Evolutionary conservation across 306 rosid species (phyloP), one percentile per base, ranked within the genome.

Genomic region (Carpinus viminea): DNA sequence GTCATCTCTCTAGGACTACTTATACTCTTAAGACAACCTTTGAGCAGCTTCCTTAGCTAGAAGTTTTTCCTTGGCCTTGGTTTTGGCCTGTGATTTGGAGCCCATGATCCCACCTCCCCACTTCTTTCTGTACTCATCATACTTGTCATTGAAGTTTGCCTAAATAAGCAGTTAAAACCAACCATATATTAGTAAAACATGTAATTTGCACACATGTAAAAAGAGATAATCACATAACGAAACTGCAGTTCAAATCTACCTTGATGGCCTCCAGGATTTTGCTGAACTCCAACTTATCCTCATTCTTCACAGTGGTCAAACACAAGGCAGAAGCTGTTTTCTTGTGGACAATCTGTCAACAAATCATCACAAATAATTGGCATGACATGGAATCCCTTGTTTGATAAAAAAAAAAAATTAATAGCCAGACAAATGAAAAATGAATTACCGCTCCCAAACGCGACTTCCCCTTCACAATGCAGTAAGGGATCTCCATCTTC

Each of bases 81-180:
- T 90, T 75, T 65, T 90, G 72, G 97, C 97, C 81, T 89, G 92
- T 34, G 95, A 92, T 76, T 92, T 92, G 79, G 96, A 86, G 11
- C 97, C 97, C 96, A 92, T 92, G 79, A 92, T 85, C 7, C 97
- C 97, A 24, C 96, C 97, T 12, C 96, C 97, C 96, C 96, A 92
- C 80, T 89, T 90, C 93, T 89, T 92, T 70, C 92, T 78, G 85
- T 86, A 82, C 79, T 92, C 97, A 0, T 90, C 96, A 4, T 61
- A 89, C 83, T 89, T 92, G 76, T 90, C 95, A 2, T 90, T 92
- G 86, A 92, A 92, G 85, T 92, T 92, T 0, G 97, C 97, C 97
- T 92, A 73, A 46, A 64, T 59, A 5, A 45, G 66, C 18, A 71
- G 54, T 38, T 1, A 53, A 26, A 76, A 3, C 60, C 18, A 10